A percentile compares a stretch with the other conserved stretches of the same genome.
Conservation (phyloP, 257 asterid species). For the Asclepias syriaca region DNA sequence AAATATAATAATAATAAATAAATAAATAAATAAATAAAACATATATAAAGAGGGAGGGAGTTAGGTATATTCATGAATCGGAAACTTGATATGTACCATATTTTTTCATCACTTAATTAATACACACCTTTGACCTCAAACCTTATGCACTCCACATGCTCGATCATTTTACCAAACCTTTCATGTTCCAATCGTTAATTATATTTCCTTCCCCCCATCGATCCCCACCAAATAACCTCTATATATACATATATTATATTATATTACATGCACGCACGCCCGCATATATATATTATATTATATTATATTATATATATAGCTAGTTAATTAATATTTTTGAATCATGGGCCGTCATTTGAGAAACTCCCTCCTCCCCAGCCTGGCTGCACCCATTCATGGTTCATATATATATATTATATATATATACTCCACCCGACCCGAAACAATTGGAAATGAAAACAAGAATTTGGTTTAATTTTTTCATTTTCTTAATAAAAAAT, state of each 20-base stretch:
- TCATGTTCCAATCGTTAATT: slow-evolving; percentile 10
- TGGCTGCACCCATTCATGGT: too few species aligned
- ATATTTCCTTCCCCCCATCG: not conserved
- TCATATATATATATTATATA: too few species aligned
- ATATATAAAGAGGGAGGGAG: slow-evolving; percentile 13
- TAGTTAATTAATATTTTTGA: not conserved
- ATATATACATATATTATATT: too few species aligned
- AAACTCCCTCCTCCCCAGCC: too few species aligned
- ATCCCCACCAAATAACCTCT: too few species aligned
- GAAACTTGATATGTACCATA: slow-evolving; percentile 22
- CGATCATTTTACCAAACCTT: not conserved
- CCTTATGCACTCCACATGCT: slow-evolving; percentile 25
- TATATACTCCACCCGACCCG: too few species aligned
- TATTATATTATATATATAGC: not conserved
- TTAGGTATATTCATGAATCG: slow-evolving; percentile 20
- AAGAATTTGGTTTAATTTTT: too few species aligned
- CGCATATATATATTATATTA: too few species aligned
- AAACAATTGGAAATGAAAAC: not conserved
- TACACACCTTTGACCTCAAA: slow-evolving; percentile 9
- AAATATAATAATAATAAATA: too few species aligned
- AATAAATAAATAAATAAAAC: not conserved
- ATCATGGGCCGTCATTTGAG: not conserved
- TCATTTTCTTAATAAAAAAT: too few species aligned
- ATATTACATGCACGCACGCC: too few species aligned
- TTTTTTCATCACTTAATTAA: slow-evolving; percentile 5